Evolutionary conservation across 176 grass and related monocot species (phyloP), one percentile per base, ranked within the genome.

Genomic region (Zoysia pacifica): DNA sequence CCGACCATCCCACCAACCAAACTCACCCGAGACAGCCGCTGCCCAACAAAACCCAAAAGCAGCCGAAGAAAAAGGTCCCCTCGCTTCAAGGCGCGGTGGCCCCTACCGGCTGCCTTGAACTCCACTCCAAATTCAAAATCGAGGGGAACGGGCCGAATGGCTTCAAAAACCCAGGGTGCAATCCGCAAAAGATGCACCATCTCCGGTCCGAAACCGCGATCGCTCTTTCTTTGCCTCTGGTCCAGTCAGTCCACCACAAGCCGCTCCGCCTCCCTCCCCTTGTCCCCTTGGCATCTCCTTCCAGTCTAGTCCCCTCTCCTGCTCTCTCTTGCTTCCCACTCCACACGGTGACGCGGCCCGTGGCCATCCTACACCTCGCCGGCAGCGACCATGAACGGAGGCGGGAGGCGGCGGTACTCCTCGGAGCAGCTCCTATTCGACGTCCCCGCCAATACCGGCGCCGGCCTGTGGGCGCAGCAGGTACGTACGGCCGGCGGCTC

Each of bases 361-460:
- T 15, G 65, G 19, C 70, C n/a, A 3, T 43, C 35, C 55, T 43
- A 18, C 47, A 79, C 68, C 19, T 65, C 68, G 38, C 79, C 53
- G 69, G 69, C 76, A 42, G 35, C n/a, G 77, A 60, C 52, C 70
- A 94, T 94, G 91, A 91, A 84, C 61, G 87, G 79, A 74, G 79
- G 63, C 13, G 88, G 86, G 58, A 75, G 73, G 37, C 65, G 90
- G 81, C 67, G 83, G 18, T 94, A 89, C 67, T 88, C 90, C 55
- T 87, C 92, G 43, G 95, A 98, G 65, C 92, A 98, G 67, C 83
- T 94, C 45, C 86, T 94, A 49, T 79, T 92, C 79, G 95, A 98
- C 45, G 74, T 72, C 48, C 80, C 93, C 36, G 5, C 80, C 79
- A 81, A 86, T 66, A 76, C 78, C 71, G 85, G 71, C 40, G 90